Conservation (phyloP, 2,329 filamentous ascomycete genomes). For the Aspergillus sp. region DNA sequence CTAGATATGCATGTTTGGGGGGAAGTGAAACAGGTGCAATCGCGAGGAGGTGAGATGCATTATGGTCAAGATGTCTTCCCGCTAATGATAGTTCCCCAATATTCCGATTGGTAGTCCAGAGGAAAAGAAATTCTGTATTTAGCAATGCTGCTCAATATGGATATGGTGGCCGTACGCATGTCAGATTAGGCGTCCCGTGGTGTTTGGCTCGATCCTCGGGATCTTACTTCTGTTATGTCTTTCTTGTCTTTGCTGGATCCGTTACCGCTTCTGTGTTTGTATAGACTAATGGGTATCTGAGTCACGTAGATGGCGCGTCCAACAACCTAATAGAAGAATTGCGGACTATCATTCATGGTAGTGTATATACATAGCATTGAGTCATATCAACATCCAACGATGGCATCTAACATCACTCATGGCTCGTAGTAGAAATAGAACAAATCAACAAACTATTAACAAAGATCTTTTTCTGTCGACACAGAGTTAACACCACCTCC, state of each 20-base stretch:
- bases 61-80: no score
- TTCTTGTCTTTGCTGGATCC: no score
- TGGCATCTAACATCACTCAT: neutral
- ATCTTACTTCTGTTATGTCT: no score
- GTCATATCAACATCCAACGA: neutral
- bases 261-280: no score
- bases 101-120: neutral
- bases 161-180: no score
- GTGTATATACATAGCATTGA: neutral
- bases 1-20: neutral
- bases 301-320: rapidly evolving
- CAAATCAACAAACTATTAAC: neutral
- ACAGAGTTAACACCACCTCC: neutral
- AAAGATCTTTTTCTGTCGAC: neutral
- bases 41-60: no score
- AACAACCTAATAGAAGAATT: no score
- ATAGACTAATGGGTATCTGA: no score
- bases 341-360: neutral
- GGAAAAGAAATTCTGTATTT: no score
- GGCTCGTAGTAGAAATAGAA: neutral
- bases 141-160: no score
- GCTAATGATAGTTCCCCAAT: neutral
- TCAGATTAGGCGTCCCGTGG: no score
- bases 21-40: neutral
- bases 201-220: rapidly evolving